Evolutionary conservation across 805 yeast species (phyloP), one percentile per base, ranked within the genome.

Genomic region (Candida oleophila): DNA sequence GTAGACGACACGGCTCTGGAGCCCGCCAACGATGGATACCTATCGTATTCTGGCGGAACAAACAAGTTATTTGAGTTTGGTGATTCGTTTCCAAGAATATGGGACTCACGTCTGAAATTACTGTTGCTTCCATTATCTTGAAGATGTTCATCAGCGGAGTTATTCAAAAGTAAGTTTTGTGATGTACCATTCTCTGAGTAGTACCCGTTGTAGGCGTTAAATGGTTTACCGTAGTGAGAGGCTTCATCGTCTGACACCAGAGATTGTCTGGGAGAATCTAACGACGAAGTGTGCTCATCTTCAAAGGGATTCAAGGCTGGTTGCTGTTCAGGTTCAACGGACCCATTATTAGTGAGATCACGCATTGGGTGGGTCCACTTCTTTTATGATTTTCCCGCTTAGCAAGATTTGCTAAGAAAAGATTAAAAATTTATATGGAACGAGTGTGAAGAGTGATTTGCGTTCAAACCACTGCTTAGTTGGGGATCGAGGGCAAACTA

Each of bases 21-120:
- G 3, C 76, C 76, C 2, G 80, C 78, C 50, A 81, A 70, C 21
- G 80, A 73, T 3, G 92, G 91, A 56, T 85, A 85, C 54, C 90
- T 71, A 61, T 84, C 89, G 55, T 70, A 84, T 46, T 78, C 85
- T 1, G 80, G 71, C 3, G 88, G 85, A 22, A 56, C 66, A n/a
- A 58, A 65, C 38, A 68, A 57, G 43, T 54, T 55, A 43, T 46
- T 51, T 42, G 45, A 43, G 44, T 33, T 46, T 49, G 43, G 51
- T 19, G 38, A n/a, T 25, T 38, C 11, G 49, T 51, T 39, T 54
- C n/a, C n/a, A n/a, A n/a, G n/a, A n/a, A n/a, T n/a, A n/a, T n/a
- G n/a, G n/a, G n/a, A n/a, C n/a, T n/a, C n/a, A n/a, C n/a, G n/a
- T n/a, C n/a, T n/a, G n/a, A n/a, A n/a, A n/a, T n/a, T n/a, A n/a